Conservation (phyloP, 2,329 filamentous ascomycete genomes). For the Diaporthe batatas region DNA sequence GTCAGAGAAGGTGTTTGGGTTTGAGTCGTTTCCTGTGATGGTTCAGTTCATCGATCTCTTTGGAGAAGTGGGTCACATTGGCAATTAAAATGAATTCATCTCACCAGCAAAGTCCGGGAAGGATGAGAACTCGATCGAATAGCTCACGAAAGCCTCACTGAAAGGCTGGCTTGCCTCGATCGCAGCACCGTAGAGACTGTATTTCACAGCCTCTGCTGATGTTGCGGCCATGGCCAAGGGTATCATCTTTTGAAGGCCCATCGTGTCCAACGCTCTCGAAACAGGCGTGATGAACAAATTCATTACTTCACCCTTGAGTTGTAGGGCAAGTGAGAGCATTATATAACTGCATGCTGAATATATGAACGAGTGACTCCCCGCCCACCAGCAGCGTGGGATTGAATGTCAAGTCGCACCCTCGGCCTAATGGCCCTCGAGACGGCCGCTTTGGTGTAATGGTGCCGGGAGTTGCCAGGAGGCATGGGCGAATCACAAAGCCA, state of each 20-base stretch:
- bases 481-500: background rate
- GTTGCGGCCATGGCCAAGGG: conserved; percentile 16
- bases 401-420: conserved; percentile 6
- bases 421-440: conserved; percentile 16
- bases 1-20: conserved; percentile 71
- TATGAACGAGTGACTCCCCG: background rate
- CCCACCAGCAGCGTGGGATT: conserved; percentile 11
- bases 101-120: conserved; percentile 52
- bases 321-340: background rate
- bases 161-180: conserved; percentile 49
- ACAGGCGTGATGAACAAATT: background rate
- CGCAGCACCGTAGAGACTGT: conserved; percentile 39
- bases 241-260: conserved; percentile 9
- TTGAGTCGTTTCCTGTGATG: conserved; percentile 64
- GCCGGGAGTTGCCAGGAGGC: background rate
- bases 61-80: conserved; percentile 61
- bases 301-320: background rate
- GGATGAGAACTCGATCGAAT: conserved; percentile 56
- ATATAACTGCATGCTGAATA: background rate
- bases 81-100: background rate
- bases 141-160: conserved; percentile 57
- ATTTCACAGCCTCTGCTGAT: conserved; percentile 40
- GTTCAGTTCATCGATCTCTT: conserved; percentile 63
- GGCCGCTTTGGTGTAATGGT: background rate
- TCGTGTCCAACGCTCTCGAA: background rate